Base-by-base conservation (phyloP, 495 filamentous ascomycete species). In the Penicillium silybi region DNA sequence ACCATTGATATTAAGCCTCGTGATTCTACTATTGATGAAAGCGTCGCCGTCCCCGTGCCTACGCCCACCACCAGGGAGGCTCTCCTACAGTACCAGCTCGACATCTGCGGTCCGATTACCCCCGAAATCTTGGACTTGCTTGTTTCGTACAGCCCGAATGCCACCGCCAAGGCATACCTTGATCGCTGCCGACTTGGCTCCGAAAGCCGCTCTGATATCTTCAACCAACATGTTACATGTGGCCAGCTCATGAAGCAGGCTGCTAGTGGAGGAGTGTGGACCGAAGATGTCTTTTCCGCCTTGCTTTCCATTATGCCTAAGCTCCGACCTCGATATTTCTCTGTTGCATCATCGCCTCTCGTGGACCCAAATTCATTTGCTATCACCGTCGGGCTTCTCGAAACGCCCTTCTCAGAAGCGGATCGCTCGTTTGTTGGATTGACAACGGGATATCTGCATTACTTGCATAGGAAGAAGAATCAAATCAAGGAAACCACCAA, bases 291-390 rank as follows among this genome's bases (percentile, higher is more conserved):
- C 3, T 58, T 74, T 9, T 63, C 65, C 7, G 60, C 59, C 35
- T 26, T 73, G 22, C 20, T 75, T 34, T 63, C 69, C 42, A 51
- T 44, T 16, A 48, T 75, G 4, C 54, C 48, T 8, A 37, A 41
- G 5, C 57, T 66, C 37, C 64, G 64, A 39, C 69, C 72, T 5
- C 64, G 73, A 32, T 71, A 67, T 49, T 77, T 70, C 46, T 75
- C 72, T 19, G 75, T 77, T 45, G 70, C 73, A n/a, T 77, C 73
- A 6, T 68, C 66, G 6, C 57, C 61, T 11, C 38, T 67, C 16
- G 57, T 74, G 6, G 43, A 54, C 2, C 60, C 67, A 13, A 48
- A 59, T 1, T 17, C 23, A 6, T n/a, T 62, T 17, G 38, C 67
- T 13, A 57, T 75, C 35, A 70, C 72, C 4, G 63, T 57, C 3